A percentile compares a stretch with the other conserved stretches of the same genome.
Conservation (phyloP, 2,329 filamentous ascomycete genomes). For the Fusarium sp. region DNA sequence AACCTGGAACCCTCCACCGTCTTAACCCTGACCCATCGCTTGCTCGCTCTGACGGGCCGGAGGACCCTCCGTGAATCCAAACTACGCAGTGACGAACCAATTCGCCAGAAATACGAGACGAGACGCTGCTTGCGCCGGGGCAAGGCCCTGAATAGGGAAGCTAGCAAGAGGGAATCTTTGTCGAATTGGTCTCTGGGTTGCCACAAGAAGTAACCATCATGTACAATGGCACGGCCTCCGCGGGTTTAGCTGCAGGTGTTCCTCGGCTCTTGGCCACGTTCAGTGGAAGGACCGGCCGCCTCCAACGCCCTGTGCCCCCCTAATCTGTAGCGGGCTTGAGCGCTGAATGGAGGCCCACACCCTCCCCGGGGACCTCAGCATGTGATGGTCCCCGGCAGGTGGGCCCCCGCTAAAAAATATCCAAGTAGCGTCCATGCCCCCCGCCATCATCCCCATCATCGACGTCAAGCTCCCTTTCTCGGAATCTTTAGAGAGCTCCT, state of each 20-base stretch:
- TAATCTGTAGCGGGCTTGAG: constrained; percentile 15
- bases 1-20: constrained; percentile 23
- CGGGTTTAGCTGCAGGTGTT: constrained; percentile 21
- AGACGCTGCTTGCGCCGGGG: constrained; percentile 6
- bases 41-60: neutral
- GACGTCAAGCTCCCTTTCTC: constrained; percentile 34
- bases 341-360: neutral
- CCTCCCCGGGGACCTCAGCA: constrained; percentile 20
- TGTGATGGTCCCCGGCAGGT: constrained; percentile 36
- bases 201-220: constrained; percentile 10
- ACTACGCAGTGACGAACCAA: neutral
- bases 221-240: constrained; percentile 35
- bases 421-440: constrained; percentile 48
- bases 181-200: neutral
- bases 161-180: neutral
- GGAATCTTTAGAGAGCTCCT: constrained; percentile 11
- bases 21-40: neutral
- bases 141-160: constrained; percentile 13
- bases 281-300: constrained; percentile 12
- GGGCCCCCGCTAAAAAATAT: constrained; percentile 47
- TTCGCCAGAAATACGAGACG: neutral
- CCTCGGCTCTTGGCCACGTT: constrained; percentile 28
- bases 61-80: constrained; percentile 2
- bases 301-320: constrained; percentile 2
- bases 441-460: constrained; percentile 34